Evolutionary conservation across 495 filamentous ascomycete species (phyloP).

Genomic region (Penicillium canescens): DNA sequence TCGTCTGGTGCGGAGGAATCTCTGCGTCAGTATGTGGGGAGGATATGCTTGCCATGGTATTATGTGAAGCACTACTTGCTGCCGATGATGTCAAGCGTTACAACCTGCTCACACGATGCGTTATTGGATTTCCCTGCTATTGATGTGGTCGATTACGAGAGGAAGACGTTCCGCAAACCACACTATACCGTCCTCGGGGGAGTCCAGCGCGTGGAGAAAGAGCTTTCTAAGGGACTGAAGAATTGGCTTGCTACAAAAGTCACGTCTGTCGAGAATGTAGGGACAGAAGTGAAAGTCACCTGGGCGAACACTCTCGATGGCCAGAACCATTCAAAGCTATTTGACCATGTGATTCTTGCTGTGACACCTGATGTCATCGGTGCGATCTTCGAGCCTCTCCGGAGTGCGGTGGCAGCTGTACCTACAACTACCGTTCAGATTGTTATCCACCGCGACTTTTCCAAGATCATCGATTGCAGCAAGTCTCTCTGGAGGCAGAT

Average conservation of each 20-base stretch:
- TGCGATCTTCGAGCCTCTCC: slow-evolving; percentile 43
- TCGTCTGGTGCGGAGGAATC: slow-evolving; percentile 32
- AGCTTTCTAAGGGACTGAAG: slow-evolving; percentile 31
- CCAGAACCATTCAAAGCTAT: slow-evolving; percentile 5
- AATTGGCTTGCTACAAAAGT: slow-evolving; percentile 10
- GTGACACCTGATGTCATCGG: slow-evolving; percentile 45
- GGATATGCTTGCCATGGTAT: slow-evolving; percentile 45
- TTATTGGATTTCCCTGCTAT: slow-evolving; percentile 51
- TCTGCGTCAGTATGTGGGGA: slow-evolving; percentile 39
- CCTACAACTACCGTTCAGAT: slow-evolving; percentile 45
- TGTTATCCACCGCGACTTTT: slow-evolving; percentile 43
- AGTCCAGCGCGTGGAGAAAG: slow-evolving; percentile 44
- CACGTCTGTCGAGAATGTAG: slow-evolving; percentile 14
- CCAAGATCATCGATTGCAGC: slow-evolving; percentile 9
- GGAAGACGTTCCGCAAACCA: slow-evolving; percentile 39
- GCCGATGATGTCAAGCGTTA: slow-evolving; percentile 52
- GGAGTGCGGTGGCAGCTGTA: slow-evolving; percentile 32
- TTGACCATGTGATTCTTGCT: slow-evolving; percentile 44
- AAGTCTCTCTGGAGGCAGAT: slow-evolving; percentile 4
- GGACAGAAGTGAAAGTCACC: slow-evolving; percentile 13
- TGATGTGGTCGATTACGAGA: slow-evolving; percentile 50
- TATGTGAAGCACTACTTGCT: slow-evolving; percentile 48
- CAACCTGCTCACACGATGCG: slow-evolving; percentile 52
- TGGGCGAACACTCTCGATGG: slow-evolving; percentile 8
- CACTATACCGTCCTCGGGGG: slow-evolving; percentile 52